phyloP scores from a whole-genome alignment of 176 grass and related monocot species.

The Guadua angustifolia region DNA sequence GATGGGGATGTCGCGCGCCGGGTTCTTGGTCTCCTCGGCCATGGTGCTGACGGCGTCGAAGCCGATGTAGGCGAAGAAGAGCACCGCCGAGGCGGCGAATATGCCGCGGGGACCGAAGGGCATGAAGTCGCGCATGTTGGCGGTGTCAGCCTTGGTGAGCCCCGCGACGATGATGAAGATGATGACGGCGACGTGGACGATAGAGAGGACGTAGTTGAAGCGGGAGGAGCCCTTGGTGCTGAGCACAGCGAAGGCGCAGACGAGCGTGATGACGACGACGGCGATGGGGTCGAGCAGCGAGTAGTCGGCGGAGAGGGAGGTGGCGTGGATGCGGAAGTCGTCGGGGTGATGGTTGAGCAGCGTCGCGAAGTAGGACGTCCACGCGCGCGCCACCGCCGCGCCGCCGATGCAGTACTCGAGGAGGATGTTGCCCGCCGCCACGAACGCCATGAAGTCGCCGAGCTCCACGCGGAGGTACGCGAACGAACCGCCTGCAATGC shows the following conservation, averaged over 20 bases:
- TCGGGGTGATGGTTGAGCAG: slow-evolving; percentile 59
- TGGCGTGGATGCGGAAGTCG: slow-evolving; percentile 80
- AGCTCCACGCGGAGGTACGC: slow-evolving; percentile 77
- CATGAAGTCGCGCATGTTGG: slow-evolving; percentile 61
- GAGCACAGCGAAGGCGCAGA: slow-evolving; percentile 62
- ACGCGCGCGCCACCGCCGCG: slow-evolving; percentile 60
- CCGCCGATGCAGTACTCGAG: slow-evolving; percentile 78
- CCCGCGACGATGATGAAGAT: slow-evolving; percentile 73
- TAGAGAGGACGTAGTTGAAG: slow-evolving; percentile 86
- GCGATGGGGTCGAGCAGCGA: slow-evolving; percentile 79
- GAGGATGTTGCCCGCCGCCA: slow-evolving; percentile 77
- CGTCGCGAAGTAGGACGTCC: slow-evolving; percentile 97
- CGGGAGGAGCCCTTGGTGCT: slow-evolving; percentile 88
- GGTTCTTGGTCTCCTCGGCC: slow-evolving; percentile 90
- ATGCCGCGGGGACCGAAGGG: slow-evolving; percentile 64
- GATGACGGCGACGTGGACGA: slow-evolving; percentile 70
- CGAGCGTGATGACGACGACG: slow-evolving; percentile 54
- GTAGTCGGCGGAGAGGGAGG: slow-evolving; percentile 60
- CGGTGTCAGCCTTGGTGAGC: slow-evolving; percentile 43
- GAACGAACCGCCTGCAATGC: slow-evolving; percentile 56
- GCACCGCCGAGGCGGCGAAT: slow-evolving; percentile 70
- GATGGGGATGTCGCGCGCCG: slow-evolving; percentile 69
- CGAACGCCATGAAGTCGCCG: slow-evolving; percentile 75
- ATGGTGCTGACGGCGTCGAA: slow-evolving; percentile 93
- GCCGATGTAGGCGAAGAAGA: slow-evolving; percentile 93